A percentile compares a stretch with the other conserved stretches of the same genome.
Evolutionary conservation across 768 basidiomycete species (phyloP).

Genomic region (Macrocybe gigantea): DNA sequence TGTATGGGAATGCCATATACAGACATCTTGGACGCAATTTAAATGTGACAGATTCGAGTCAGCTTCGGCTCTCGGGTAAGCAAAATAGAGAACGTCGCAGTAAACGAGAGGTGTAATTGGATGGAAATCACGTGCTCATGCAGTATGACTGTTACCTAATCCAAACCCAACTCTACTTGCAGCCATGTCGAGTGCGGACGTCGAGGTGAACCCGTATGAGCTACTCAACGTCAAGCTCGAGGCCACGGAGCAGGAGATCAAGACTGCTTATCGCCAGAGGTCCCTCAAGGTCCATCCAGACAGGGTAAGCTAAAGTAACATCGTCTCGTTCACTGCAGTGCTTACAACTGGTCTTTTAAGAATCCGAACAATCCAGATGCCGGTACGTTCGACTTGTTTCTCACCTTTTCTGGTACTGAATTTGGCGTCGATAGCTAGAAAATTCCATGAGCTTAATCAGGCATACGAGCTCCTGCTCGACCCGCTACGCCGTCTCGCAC

Average conservation of each 20-base stretch:
- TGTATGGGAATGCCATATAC: no score
- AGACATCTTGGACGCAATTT: no score
- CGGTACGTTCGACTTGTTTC: conserved; percentile 29
- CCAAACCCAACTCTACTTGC: not conserved
- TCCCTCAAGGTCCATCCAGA: conserved; percentile 88
- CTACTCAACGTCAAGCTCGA: conserved; percentile 56
- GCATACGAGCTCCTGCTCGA: conserved; percentile 81
- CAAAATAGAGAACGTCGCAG: no score
- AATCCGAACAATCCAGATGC: conserved; percentile 80
- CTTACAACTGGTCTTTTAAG: conserved; percentile 26
- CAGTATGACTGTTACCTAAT: not conserved
- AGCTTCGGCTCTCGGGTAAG: no score
- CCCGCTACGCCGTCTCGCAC: conserved; percentile 67
- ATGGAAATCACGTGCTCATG: no score
- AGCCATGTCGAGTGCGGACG: conserved; percentile 29
- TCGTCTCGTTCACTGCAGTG: not conserved
- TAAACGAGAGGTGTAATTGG: no score
- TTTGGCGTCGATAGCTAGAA: conserved; percentile 41
- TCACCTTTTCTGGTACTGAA: not conserved
- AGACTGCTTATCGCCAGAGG: conserved; percentile 70
- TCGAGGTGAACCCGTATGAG: conserved; percentile 71
- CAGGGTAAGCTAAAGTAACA: conserved; percentile 42
- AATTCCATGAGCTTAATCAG: conserved; percentile 80
- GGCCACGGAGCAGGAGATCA: conserved; percentile 72
- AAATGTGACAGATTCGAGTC: no score